Evolutionary conservation across 441 rosid species (phyloP).

Genomic region (Pelargonium citronellum): DNA sequence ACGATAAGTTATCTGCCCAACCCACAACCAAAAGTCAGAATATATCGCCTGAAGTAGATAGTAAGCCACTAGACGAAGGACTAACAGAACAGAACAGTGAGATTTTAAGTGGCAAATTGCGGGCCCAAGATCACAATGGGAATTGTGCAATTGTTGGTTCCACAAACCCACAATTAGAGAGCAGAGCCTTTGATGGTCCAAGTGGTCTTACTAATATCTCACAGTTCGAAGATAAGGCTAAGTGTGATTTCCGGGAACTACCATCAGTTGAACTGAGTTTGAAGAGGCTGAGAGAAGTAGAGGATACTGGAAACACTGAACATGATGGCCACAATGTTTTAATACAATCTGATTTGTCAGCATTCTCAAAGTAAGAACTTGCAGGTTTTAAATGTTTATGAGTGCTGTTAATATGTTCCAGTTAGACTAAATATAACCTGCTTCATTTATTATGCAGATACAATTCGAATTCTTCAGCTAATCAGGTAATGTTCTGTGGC

Average conservation of each 20-base stretch:
- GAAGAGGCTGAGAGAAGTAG: conserved; percentile 38
- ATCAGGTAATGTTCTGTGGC: conserved; percentile 39
- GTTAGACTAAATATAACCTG: conserved; percentile 6
- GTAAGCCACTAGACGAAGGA: conserved; percentile 23
- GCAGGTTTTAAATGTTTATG: not conserved
- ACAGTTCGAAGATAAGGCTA: conserved; percentile 31
- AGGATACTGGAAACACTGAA: conserved; percentile 29
- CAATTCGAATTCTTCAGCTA: conserved; percentile 45
- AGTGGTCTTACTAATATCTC: conserved; percentile 29
- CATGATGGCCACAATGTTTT: conserved; percentile 41
- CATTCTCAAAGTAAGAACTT: conserved; percentile 61
- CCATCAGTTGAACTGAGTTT: conserved; percentile 40
- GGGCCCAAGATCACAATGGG: conserved; percentile 18
- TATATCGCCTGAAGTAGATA: conserved; percentile 24
- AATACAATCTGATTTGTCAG: conserved; percentile 62
- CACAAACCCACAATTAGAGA: conserved; percentile 29
- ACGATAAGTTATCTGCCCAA: conserved; percentile 24
- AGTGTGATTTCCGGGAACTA: conserved; percentile 31
- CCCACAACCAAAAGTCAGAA: conserved; percentile 18
- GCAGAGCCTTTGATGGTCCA: conserved; percentile 24
- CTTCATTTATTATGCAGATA: conserved; percentile 38
- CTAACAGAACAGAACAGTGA: conserved; percentile 26
- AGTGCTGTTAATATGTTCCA: conserved; percentile 12
- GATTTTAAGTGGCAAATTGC: conserved; percentile 23
- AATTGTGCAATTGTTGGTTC: conserved; percentile 19